These are phyloP conservation scores for Cinnamomum micranthum DNA, from an alignment of 164 flowering plant genomes.

Conservation along the genomic window DNA sequence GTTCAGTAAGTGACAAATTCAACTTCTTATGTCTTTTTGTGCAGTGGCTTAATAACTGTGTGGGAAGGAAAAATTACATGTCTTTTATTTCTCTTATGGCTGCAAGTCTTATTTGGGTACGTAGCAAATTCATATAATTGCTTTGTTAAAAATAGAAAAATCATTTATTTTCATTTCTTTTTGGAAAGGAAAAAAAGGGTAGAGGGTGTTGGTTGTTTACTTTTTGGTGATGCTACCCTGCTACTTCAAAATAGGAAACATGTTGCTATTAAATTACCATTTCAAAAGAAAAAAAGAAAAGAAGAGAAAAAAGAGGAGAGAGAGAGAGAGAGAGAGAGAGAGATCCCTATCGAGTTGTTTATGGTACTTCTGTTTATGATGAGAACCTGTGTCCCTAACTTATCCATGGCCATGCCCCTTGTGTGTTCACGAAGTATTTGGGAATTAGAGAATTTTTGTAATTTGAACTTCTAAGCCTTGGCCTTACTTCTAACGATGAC, in stretches of 20 bases:
- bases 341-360: too few species aligned
- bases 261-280: too few species aligned
- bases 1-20: not conserved
- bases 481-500: not conserved
- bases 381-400: too few species aligned
- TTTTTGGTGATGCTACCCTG: not conserved
- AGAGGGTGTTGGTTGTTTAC: not conserved
- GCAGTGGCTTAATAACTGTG: constrained; percentile 99
- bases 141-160: not conserved
- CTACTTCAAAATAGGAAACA: too few species aligned
- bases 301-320: too few species aligned
- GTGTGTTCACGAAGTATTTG: not conserved
- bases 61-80: constrained; percentile 79
- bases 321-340: too few species aligned
- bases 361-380: too few species aligned
- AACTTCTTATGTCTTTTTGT: constrained; percentile 4
- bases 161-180: too few species aligned
- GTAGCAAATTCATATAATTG: constrained; percentile 10
- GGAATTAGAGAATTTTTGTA: not conserved
- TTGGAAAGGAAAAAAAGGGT: too few species aligned
- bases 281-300: too few species aligned
- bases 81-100: constrained; percentile 92
- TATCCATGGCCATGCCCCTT: not conserved
- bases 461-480: too few species aligned
- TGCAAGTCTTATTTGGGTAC: constrained; percentile 84